Percentiles rank a stretch among this genome's conserved stretches.
These are phyloP conservation scores for Bromus sterilis DNA, from an alignment of 176 grass and related monocot genomes.

Conservation along the genomic window DNA sequence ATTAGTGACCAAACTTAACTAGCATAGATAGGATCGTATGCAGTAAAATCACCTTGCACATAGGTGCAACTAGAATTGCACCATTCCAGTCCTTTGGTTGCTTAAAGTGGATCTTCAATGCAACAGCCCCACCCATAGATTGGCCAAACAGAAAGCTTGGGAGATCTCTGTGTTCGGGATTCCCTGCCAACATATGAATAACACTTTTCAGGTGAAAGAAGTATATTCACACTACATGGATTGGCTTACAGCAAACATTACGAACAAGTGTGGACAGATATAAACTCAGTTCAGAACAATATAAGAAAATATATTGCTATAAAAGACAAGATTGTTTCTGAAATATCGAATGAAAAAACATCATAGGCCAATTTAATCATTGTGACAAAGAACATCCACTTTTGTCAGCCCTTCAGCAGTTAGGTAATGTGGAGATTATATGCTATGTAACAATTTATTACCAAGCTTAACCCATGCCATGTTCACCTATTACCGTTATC, in stretches of 20 bases:
- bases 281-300: not conserved
- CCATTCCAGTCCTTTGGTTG: conserved; percentile 81
- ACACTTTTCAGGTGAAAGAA: not conserved
- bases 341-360: not conserved
- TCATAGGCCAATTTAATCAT: not conserved
- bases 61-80: conserved; percentile 89
- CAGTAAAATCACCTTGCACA: conserved; percentile 76
- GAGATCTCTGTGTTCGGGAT: conserved; percentile 59
- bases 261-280: not conserved
- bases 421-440: not conserved
- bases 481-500: not conserved
- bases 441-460: not conserved
- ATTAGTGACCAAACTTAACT: not conserved
- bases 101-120: conserved; percentile 88
- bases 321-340: not conserved
- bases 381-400: not conserved
- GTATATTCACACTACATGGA: not conserved
- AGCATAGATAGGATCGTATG: not conserved
- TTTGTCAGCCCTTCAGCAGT: not conserved
- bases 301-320: not conserved
- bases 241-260: not conserved
- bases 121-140: conserved; percentile 93
- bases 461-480: not conserved
- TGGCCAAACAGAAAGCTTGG: conserved; percentile 90
- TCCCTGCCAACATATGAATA: conserved; percentile 35